Evolutionary conservation across 2,329 filamentous ascomycete genomes (phyloP).

Genomic region (Hymenoscyphus fraxineus): DNA sequence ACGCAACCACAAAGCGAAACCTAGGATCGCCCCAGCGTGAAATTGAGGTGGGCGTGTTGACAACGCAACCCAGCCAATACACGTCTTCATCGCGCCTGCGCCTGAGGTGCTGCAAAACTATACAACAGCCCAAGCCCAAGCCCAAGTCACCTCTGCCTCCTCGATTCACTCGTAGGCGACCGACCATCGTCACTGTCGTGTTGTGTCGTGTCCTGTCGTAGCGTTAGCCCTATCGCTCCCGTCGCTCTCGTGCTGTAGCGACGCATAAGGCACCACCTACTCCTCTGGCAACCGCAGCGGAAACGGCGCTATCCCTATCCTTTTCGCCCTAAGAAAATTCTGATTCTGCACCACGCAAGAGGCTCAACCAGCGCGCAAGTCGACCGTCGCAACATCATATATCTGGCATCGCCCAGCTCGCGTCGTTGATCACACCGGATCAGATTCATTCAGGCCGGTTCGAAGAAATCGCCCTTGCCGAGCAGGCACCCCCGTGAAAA

Average conservation of each 20-base stretch:
- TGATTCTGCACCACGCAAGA: not conserved
- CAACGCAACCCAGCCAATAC: conserved; percentile 28
- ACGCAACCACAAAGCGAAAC: conserved; percentile 13
- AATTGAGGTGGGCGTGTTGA: conserved; percentile 23
- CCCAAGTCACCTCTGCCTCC: conserved; percentile 55
- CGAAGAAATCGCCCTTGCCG: conserved; percentile 2
- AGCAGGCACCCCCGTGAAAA: conserved; percentile 9
- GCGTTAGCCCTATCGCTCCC: not conserved
- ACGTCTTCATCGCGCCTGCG: conserved; percentile 20
- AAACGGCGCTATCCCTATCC: not conserved
- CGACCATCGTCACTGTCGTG: conserved; percentile 54
- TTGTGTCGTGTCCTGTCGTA: conserved; percentile 26
- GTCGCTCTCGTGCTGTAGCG: not conserved
- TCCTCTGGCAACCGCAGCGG: not conserved
- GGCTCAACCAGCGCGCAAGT: not conserved
- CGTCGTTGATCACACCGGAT: not conserved
- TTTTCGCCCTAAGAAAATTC: not conserved
- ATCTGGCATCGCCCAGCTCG: not conserved
- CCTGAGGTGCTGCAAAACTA: conserved; percentile 19
- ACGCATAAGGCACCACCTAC: not conserved
- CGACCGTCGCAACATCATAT: not conserved
- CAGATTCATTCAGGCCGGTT: not conserved
- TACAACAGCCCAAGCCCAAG: conserved; percentile 9
- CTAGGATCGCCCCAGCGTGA: conserved; percentile 31
- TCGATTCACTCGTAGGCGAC: conserved; percentile 44